Base-by-base conservation (phyloP, 495 filamentous ascomycete genomes). In the Talaromyces adpressus region DNA sequence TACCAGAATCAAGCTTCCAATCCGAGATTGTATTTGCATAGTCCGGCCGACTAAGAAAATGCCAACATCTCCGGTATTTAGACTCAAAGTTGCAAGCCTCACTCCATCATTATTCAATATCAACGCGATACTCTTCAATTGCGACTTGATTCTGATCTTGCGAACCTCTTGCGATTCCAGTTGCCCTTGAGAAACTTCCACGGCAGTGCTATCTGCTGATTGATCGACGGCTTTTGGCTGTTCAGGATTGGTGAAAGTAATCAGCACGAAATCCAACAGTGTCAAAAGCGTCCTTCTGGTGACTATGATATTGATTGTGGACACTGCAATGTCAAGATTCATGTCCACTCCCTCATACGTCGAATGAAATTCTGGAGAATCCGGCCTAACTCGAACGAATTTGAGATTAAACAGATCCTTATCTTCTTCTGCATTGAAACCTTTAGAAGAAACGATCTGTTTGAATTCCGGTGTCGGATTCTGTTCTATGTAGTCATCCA, bases 31-130 rank as follows among this genome's bases (percentile, higher is more conserved):
- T 36, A 98, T 86, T 27, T 89, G 84, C 89, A 98, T 91, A 0
- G 90, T 85, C 64, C 82, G 87, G 45, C 92, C 93, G 64, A 89
- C 86, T 14, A 98, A 74, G 77, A 94, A 94, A 23, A 98, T 89
- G 12, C 90, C 91, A 53, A 97, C 88, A 75, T 97, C 88, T 9
- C 91, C 94, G 59, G 92, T 91, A 63, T 90, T 92, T 64, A 98
- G 87, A 69, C 90, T 95, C 25, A 98, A 77, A 0, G 94, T 98
- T 51, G 93, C 94, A 18, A 98, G 81, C 29, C 93, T 87, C 59
- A 98, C 96, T 4, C 94, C 95, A 70, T 98, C 94, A 68, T 98
- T 97, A 72, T 98, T 98, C n/a, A 98, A 83, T 66, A 98, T 93
- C 57, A 98, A 81, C 14, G 89, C 84, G 68, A 98, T 95, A 78